These are phyloP conservation scores for Moesziomyces antarcticus DNA, from an alignment of 1,284 basidiomycete genomes.

Conservation along the genomic window DNA sequence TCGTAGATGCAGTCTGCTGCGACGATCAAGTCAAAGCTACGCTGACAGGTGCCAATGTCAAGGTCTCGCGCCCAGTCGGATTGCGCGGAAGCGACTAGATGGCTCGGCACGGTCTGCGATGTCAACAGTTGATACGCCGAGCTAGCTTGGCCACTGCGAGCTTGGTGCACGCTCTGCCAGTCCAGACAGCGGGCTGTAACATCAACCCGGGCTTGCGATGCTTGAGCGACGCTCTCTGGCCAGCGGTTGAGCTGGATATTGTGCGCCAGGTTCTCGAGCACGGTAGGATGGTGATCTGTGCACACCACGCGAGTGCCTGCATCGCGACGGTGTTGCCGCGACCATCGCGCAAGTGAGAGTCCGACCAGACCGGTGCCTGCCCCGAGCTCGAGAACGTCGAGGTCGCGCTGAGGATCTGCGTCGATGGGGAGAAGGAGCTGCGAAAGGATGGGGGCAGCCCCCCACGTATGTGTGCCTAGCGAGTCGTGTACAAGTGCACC, in stretches of 20 bases:
- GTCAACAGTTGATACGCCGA: constrained; percentile 21
- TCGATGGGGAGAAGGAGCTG: constrained; percentile 48
- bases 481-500: constrained; percentile 56
- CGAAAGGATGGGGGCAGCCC: constrained; percentile 57
- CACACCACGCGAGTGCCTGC: constrained; percentile 21
- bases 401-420: not conserved
- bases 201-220: not conserved
- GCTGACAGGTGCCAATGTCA: constrained; percentile 10
- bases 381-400: constrained; percentile 58
- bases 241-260: constrained; percentile 48
- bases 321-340: not conserved
- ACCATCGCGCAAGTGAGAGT: constrained; percentile 43
- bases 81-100: not conserved
- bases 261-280: constrained; percentile 53
- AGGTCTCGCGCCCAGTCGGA: constrained; percentile 6
- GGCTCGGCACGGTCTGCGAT: constrained; percentile 49
- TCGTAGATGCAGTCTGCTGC: constrained; percentile 65
- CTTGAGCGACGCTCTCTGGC: not conserved
- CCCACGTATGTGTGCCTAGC: constrained; percentile 61
- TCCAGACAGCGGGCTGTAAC: constrained; percentile 46
- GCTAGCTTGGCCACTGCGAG: not conserved
- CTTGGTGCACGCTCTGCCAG: constrained; percentile 52
- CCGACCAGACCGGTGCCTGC: constrained; percentile 64
- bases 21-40: constrained; percentile 49
- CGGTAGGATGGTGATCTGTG: constrained; percentile 60